Evolutionary conservation across 2,329 filamentous ascomycete genomes (phyloP).

Genomic region (Paraphoma chrysanthemicola): DNA sequence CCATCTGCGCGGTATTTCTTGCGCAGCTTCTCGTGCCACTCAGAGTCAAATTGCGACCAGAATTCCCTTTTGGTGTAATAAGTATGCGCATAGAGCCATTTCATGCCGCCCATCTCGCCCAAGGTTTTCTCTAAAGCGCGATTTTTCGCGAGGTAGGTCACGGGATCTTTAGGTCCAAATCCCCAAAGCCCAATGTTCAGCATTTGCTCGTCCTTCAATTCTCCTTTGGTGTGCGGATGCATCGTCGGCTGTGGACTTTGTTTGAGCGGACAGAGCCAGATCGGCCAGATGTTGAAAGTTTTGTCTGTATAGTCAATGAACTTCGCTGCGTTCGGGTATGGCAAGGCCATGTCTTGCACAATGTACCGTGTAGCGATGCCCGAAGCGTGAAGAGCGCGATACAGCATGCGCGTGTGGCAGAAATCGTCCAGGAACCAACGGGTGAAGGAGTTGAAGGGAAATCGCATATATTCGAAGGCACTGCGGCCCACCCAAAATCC

Average conservation of each 20-base stretch:
- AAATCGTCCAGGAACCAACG: conserved; percentile 68
- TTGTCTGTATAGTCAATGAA: conserved; percentile 54
- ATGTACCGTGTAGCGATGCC: conserved; percentile 67
- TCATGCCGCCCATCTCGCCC: conserved; percentile 67
- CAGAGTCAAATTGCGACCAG: conserved; percentile 68
- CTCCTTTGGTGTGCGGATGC: conserved; percentile 42
- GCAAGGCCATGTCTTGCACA: conserved; percentile 67
- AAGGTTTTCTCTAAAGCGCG: conserved; percentile 67
- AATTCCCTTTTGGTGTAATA: conserved; percentile 74
- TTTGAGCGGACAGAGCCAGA: conserved; percentile 58
- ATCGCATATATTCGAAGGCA: conserved; percentile 69
- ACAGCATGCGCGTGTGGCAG: conserved; percentile 70
- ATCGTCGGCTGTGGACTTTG: conserved; percentile 42
- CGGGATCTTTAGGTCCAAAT: conserved; percentile 61
- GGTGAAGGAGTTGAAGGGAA: conserved; percentile 70
- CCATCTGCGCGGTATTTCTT: conserved; percentile 63
- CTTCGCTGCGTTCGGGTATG: conserved; percentile 50
- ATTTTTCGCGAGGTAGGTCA: conserved; percentile 61
- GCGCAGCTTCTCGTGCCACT: conserved; percentile 66
- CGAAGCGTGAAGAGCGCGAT: conserved; percentile 69
- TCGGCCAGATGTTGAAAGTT: conserved; percentile 53
- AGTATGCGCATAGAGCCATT: conserved; percentile 74
- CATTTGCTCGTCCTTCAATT: conserved; percentile 45
- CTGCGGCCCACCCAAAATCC: conserved; percentile 72
- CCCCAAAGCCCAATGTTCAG: conserved; percentile 77